phyloP scores from a whole-genome alignment of 192 early-diverging fungal species.

The Paraglomus occultum region DNA sequence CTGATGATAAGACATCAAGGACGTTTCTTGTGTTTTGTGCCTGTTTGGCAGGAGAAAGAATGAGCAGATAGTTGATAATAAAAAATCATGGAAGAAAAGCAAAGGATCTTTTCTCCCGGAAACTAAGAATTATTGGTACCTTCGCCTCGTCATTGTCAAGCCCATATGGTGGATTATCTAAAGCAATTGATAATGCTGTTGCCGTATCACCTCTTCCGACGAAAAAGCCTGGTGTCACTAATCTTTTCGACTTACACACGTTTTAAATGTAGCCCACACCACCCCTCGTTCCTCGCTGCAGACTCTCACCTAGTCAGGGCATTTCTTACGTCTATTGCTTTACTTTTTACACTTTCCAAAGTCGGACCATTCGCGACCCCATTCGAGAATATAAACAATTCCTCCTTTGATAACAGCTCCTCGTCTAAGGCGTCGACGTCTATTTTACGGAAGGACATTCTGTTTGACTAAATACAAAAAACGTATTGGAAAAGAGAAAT shows the following conservation, averaged over 20 bases:
- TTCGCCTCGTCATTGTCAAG: slow-evolving; percentile 56
- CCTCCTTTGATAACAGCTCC: slow-evolving; percentile 49
- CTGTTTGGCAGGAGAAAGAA: slow-evolving; percentile 39
- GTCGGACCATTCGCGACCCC: slow-evolving; percentile 16
- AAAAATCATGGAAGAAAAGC: neutral
- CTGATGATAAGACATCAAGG: slow-evolving; percentile 76
- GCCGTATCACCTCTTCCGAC: slow-evolving; percentile 51
- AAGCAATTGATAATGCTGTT: slow-evolving; percentile 59
- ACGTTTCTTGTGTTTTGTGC: slow-evolving; percentile 73
- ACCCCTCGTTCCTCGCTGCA: slow-evolving; percentile 53
- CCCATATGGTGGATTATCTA: slow-evolving; percentile 74
- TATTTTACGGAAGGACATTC: slow-evolving; percentile 68
- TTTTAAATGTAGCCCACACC: no score
- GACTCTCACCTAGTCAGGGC: slow-evolving; percentile 51
- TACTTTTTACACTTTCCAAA: slow-evolving; percentile 18
- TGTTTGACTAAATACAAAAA: no score
- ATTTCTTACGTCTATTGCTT: neutral
- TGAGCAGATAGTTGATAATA: neutral
- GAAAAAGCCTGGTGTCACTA: slow-evolving; percentile 22
- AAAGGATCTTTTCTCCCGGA: neutral
- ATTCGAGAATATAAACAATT: slow-evolving; percentile 36
- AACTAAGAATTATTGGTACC: slow-evolving; percentile 40
- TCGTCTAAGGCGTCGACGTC: slow-evolving; percentile 68
- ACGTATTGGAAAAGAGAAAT: no score
- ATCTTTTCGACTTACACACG: slow-evolving; percentile 8